Base-by-base conservation (phyloP, 306 rosid genomes). In the Pueraria montana region DNA sequence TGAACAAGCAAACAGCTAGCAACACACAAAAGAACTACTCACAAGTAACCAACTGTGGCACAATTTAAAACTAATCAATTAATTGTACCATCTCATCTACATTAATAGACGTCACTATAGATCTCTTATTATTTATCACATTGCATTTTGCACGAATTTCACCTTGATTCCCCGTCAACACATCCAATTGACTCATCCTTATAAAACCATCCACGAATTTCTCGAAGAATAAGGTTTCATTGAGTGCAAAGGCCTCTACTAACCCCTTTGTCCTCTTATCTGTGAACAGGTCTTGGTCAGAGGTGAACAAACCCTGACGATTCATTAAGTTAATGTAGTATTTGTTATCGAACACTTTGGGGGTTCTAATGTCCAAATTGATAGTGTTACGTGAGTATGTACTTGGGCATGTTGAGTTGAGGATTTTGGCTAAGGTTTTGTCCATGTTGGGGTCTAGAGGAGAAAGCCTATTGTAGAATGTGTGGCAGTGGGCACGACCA, bases 141-240 rank as follows among this genome's bases (percentile, higher is more conserved):
- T 72, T 50, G 42, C 77, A 72, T 32, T 72, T 72, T 0, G 77
- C 62, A 27, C 77, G 77, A 72, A 72, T 11, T 17, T 72, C 77
- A 49, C 77, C 77, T 49, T 72, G 46, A 30, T 50, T 49, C 0
- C 63, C 46, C 0, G 63, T 72, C 63, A 72, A 30, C 46, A 72
- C 77, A 27, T n/a, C 26, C 63, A 72, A 49, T 26, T 49, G 77
- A 17, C 77, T 72, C 77, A 72, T 48, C 63, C 8, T 72, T 72
- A n/a, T 5, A 5, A 72, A 27, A 16, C 27, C 77, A 72, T 49
- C 45, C 3, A 5, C 45, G 3, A 72, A 72, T 48, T 72, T 72
- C 5, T 49, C 5, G 1, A 49, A 72, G 26, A 72, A 72, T 0
- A 72, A 18, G 63, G 43, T 50, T 3, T 72, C 30, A 26, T 68